Base-by-base conservation (phyloP, 148 eudicot species). In the Suaeda aralocaspica region DNA sequence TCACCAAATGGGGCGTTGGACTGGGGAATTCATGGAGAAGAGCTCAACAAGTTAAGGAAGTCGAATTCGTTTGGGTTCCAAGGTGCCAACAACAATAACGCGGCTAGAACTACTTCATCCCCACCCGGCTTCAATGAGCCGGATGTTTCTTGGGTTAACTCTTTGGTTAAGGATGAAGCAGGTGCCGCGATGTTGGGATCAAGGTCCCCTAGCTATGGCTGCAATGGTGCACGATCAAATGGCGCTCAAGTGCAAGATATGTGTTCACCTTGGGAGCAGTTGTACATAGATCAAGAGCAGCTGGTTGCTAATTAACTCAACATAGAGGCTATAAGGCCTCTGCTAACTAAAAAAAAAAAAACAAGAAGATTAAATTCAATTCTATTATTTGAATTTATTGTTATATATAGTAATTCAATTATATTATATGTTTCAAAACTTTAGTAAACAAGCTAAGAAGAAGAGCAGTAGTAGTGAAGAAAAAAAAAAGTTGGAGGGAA, bases 231-330 rank as follows among this genome's bases (percentile, higher is more conserved):
- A 21, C 50, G 66, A n/a, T n/a, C n/a, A 63, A 63, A 63, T 42
- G 50, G 21, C 41, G 66, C 24, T 48, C 59, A 70, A 15, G 77
- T 19, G 48, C 67, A 44, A 6, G 84, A 81, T 26, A 71, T 59
- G 75, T 63, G 83, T 56, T 78, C 88, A 14, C 83, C 88, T 5
- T 90, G 95, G 96, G 73, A 84, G 71, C 91, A 88, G 68, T 56
- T 90, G 95, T 93, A 93, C 74, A 89, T 82, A 78, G 96, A 88
- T 74, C 89, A 92, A 72, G 96, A 90, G 80, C 86, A 88, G 77
- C 72, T 86, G 72, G 89, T 87, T 77, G 69, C 69, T 67, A 31
- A 77, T 16, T 29, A 26, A 45, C 53, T 49, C 5, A 49, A 8
- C 19, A 46, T 14, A 59, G 22, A 4, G 50, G 36, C 41, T 6